A percentile compares a stretch with the other conserved stretches of the same genome.
Conservation (phyloP, 169 alveolate genomes). For the Amoebophrya sp. region DNA sequence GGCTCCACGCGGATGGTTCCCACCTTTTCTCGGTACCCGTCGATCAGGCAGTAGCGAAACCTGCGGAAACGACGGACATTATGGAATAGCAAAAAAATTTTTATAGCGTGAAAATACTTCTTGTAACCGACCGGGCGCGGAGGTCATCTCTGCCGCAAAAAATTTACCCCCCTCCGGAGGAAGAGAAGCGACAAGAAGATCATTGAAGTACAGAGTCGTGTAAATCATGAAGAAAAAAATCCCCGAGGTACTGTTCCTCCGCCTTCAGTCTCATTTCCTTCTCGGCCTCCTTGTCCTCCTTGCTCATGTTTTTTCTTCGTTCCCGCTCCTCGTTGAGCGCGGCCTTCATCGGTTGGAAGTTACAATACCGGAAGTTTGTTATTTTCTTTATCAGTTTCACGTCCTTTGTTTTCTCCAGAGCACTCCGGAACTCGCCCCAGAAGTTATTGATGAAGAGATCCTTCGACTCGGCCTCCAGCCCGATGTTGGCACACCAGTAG, state of each 20-base stretch:
- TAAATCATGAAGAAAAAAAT: too few species aligned
- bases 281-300: background rate
- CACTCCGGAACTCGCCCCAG: background rate
- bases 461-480: background rate
- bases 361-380: background rate
- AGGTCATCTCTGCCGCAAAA: background rate
- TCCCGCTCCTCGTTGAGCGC: background rate
- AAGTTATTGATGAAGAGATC: background rate
- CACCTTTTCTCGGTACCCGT: constrained; percentile 63
- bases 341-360: background rate
- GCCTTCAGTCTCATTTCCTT: background rate
- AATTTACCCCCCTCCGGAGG: background rate
- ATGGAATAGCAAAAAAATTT: background rate
- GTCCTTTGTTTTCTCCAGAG: background rate
- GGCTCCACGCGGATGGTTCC: constrained; percentile 87
- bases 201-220: background rate
- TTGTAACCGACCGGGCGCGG: background rate
- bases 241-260: background rate
- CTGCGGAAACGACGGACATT: background rate
- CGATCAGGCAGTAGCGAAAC: background rate
- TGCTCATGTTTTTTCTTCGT: background rate
- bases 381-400: background rate
- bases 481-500: background rate
- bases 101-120: background rate
- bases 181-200: background rate